These are phyloP conservation scores for Solanum chiquidenum DNA, from an alignment of 257 asterid genomes.

Conservation along the genomic window DNA sequence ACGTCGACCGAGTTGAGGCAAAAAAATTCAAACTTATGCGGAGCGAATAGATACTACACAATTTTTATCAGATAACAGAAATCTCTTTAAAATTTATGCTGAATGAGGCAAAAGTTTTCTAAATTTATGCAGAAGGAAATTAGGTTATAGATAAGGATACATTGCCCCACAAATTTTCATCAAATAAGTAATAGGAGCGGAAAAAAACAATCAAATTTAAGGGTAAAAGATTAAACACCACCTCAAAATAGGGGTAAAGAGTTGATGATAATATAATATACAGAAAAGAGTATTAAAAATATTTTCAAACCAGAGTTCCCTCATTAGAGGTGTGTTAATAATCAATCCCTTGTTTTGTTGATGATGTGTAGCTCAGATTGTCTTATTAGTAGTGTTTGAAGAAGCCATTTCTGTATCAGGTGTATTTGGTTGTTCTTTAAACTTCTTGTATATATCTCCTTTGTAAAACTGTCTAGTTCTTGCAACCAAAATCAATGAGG, in stretches of 20 bases:
- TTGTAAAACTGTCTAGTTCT: neutral
- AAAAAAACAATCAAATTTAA: neutral
- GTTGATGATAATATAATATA: neutral
- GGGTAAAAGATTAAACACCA: neutral
- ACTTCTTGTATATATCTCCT: slow-evolving; percentile 1
- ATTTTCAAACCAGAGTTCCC: neutral
- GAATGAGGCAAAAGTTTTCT: no score
- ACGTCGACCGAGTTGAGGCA: neutral
- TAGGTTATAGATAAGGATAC: no score
- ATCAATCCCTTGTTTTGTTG: neutral
- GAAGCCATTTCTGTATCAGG: neutral
- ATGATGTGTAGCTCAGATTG: neutral
- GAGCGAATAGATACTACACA: neutral
- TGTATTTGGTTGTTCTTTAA: neutral
- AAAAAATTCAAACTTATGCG: neutral
- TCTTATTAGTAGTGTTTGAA: neutral
- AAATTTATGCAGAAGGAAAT: no score
- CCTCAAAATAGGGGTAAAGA: neutral
- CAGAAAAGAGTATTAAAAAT: neutral
- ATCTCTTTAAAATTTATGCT: no score
- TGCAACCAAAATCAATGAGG: neutral
- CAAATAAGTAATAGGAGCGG: neutral
- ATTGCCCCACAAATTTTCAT: neutral
- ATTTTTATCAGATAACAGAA: no score
- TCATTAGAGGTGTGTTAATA: neutral